Evolutionary conservation across 192 early-diverging fungal species (phyloP).

Genomic region (Backusella psychrophila): DNA sequence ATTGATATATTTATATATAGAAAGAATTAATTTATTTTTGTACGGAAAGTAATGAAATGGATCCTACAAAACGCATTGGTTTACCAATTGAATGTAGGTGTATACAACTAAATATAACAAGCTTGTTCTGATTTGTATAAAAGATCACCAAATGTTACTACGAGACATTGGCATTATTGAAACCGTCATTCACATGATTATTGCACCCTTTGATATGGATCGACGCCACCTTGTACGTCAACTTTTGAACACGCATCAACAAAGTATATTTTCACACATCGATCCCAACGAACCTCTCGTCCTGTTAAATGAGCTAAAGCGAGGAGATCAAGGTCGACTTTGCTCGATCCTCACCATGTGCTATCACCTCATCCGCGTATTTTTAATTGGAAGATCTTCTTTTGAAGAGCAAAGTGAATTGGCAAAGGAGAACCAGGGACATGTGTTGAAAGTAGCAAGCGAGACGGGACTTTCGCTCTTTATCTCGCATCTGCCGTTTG

Average conservation of each 20-base stretch:
- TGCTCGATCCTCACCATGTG: conserved; percentile 19
- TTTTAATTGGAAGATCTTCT: conserved; percentile 8
- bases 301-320: not conserved
- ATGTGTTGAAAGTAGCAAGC: conserved; percentile 12
- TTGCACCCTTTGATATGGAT: conserved; percentile 12
- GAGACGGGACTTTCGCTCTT: conserved; percentile 16
- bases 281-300: conserved; percentile 1
- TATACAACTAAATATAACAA: no score
- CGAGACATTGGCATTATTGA: conserved; percentile 25
- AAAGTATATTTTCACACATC: not conserved
- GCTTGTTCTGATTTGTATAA: not conserved
- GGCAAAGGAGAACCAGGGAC: conserved; percentile 5
- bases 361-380: conserved; percentile 19
- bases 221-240: conserved; percentile 5
- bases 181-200: conserved; percentile 21
- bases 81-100: conserved; percentile 19
- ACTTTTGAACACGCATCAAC: not conserved
- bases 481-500: conserved; percentile 3
- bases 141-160: conserved; percentile 20
- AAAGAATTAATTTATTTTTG: conserved; percentile 19
- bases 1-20: not conserved
- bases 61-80: conserved; percentile 10
- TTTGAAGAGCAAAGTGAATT: conserved; percentile 7
- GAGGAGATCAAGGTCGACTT: not conserved
- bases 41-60: conserved; percentile 15